These are phyloP conservation scores for Trichophyton verrucosum DNA, from an alignment of 2,329 filamentous ascomycete species.

Conservation along the genomic window DNA sequence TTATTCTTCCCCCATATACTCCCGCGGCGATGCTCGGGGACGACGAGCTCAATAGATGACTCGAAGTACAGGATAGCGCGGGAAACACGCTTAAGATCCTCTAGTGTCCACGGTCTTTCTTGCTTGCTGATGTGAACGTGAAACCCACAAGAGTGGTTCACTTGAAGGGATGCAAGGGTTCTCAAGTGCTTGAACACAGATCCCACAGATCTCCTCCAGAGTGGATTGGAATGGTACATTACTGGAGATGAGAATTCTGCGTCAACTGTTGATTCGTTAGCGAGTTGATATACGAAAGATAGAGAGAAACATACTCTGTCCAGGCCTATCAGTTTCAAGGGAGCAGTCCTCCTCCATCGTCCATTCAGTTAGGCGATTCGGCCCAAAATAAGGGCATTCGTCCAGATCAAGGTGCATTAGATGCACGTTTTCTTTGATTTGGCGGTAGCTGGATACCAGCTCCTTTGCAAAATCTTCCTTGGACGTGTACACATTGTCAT, in stretches of 20 bases:
- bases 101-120: neutral
- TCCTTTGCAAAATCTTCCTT: neutral
- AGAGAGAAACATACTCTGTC: neutral
- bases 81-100: constrained; percentile 1
- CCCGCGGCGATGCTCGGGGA: neutral
- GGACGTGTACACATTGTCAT: too few relatives aligned
- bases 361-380: neutral
- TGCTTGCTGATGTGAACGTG: neutral
- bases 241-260: neutral
- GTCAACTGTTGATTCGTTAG: neutral
- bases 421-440: neutral
- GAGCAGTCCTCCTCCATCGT: neutral
- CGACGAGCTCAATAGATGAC: neutral
- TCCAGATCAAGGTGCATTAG: neutral
- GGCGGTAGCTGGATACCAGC: neutral
- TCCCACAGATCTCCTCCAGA: neutral
- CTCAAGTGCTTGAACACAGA: neutral
- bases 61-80: constrained; percentile 1
- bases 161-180: neutral
- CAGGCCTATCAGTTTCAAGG: neutral
- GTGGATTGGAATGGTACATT: neutral
- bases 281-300: neutral
- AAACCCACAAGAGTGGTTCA: neutral
- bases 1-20: constrained; percentile 2
- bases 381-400: neutral